Conservation (phyloP, 1,284 basidiomycete species). For the Fomitiporia mediterranea region DNA sequence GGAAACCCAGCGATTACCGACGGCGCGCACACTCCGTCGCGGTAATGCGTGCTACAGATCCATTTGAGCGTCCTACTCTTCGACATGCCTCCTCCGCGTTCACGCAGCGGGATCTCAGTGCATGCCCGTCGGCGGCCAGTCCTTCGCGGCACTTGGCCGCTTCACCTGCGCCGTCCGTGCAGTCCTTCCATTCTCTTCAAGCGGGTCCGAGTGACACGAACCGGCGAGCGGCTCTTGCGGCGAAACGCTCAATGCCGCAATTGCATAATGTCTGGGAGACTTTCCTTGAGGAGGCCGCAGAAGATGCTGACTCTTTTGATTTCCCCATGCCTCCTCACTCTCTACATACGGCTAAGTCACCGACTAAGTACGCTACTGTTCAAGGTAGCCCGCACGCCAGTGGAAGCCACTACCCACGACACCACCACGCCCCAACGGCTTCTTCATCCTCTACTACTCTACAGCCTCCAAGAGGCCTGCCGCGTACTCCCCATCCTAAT, state of each 20-base stretch:
- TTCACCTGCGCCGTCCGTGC: conserved; percentile 7
- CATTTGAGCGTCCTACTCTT: neutral
- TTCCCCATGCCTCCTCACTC: neutral
- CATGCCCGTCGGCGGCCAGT: neutral
- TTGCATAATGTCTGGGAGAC: conserved; percentile 18
- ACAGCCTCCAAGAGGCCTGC: neutral
- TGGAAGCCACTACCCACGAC: neutral
- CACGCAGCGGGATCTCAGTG: conserved; percentile 1
- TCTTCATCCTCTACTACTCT: conserved; percentile 9
- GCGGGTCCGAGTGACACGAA: neutral
- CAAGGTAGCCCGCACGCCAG: neutral
- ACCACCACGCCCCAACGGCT: conserved; percentile 4
- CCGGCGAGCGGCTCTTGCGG: neutral
- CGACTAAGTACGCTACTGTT: neutral
- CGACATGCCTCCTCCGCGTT: conserved; percentile 17
- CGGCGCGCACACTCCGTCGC: conserved; percentile 14
- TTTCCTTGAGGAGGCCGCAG: conserved; percentile 17
- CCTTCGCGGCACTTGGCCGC: neutral
- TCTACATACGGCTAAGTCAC: neutral
- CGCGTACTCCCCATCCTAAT: neutral
- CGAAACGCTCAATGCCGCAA: conserved; percentile 19
- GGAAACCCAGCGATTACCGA: conserved; percentile 3
- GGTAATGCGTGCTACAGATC: neutral
- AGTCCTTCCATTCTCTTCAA: conserved; percentile 3
- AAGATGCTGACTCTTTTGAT: conserved; percentile 6